Evolutionary conservation across 306 rosid genomes (phyloP), one percentile per base, ranked within the genome.

Genomic region (Rosa multiflora): DNA sequence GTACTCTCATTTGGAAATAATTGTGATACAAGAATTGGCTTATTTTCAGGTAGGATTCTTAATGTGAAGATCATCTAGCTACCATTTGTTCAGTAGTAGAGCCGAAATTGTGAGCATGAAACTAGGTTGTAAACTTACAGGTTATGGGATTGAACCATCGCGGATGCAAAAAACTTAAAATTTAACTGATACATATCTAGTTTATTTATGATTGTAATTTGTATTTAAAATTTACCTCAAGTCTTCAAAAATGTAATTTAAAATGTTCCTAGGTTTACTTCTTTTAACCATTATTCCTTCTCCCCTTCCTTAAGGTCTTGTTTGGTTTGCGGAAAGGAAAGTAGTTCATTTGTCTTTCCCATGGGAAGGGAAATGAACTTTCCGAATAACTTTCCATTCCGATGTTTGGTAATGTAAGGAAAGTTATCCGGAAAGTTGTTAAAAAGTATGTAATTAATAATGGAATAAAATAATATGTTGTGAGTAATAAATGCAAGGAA

Each of bases 1-100:
- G n/a, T 81, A 81, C 76, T 76, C 62, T 63, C 72, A 79, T 83
- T 69, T 64, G 76, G 52, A 53, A 73, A 80, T 75, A 72, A 77
- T 58, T 67, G 68, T 72, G 75, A 67, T 26, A 29, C 58, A 11
- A 32, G 61, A 44, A 44, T 29, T 63, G 42, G 42, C 42, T 63
- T 12, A 63, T 32, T 63, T 63, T 63, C 43, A 61, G 17, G 35
- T 61, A 52, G 53, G 58, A 17, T 17, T 52, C 3, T 52, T n/a
- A 5, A 20, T 56, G 63, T 56, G 63, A 56, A n/a, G 63, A 56
- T n/a, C 62, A 20, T 55, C 32, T 56, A 59, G 40, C 40, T 1
- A 62, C 5, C 40, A 11, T 12, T 62, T 35, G 2, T 64, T 64
- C 18, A 35, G 70, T 35, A 20, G 59, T 20, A 17, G 1, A 55